Conservation (phyloP, 2,329 filamentous ascomycete genomes). For the Mollisiaceae sp. region DNA sequence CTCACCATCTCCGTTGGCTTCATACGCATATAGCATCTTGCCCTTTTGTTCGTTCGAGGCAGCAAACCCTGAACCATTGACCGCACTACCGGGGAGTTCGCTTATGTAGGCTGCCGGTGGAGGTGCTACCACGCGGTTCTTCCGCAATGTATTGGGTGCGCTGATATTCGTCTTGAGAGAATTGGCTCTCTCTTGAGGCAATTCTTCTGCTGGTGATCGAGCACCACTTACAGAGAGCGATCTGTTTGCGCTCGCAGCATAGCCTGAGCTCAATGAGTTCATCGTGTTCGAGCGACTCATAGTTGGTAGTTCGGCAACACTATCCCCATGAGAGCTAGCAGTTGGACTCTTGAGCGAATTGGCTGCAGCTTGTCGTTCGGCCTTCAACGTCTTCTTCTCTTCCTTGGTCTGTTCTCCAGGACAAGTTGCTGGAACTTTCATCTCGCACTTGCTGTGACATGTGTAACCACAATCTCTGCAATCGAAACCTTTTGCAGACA, state of each 20-base stretch:
- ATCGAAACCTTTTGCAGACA: constrained; percentile 95
- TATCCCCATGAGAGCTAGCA: constrained; percentile 45
- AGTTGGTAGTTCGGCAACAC: constrained; percentile 66
- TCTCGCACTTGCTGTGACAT: constrained; percentile 97
- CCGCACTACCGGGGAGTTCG: constrained; percentile 59
- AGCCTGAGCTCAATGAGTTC: constrained; percentile 87
- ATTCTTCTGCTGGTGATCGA: constrained; percentile 58
- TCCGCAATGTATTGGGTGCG: constrained; percentile 46
- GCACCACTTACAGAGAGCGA: constrained; percentile 69
- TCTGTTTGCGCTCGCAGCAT: constrained; percentile 77
- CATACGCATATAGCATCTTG: constrained; percentile 89
- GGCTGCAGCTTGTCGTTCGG: constrained; percentile 79
- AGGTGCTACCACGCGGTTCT: constrained; percentile 82
- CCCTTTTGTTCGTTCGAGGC: constrained; percentile 65
- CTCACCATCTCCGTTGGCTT: constrained; percentile 81
- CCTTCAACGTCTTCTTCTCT: constrained; percentile 92
- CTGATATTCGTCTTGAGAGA: constrained; percentile 34
- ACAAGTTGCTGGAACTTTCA: constrained; percentile 97
- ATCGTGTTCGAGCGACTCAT: constrained; percentile 83
- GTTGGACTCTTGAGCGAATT: constrained; percentile 49
- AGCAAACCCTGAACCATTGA: constrained; percentile 46
- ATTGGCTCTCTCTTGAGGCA: constrained; percentile 45
- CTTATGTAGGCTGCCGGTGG: constrained; percentile 83
- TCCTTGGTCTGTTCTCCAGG: constrained; percentile 94
- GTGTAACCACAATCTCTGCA: constrained; percentile 97